Conservation (phyloP, 2,329 filamentous ascomycete genomes). For the Coniochaeta ligniaria region DNA sequence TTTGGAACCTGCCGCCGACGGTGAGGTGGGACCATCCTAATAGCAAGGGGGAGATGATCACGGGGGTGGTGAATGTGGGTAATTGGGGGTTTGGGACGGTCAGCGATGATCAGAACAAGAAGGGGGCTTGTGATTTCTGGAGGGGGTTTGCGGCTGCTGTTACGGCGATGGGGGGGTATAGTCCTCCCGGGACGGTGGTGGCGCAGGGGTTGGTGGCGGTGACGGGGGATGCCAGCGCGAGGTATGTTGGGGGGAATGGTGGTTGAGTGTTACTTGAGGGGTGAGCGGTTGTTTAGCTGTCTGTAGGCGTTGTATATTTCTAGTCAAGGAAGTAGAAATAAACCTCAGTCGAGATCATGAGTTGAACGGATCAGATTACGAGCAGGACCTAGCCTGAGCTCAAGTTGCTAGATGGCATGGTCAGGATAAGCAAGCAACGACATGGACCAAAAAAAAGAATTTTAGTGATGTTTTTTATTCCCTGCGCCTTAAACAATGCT, state of each 20-base stretch:
- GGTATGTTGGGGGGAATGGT: conserved; percentile 10
- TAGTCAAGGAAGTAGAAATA: too few relatives aligned
- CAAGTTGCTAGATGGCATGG: too few relatives aligned
- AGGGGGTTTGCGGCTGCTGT: conserved; percentile 17
- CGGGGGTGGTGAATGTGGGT: conserved; percentile 24
- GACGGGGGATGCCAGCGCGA: conserved; percentile 7
- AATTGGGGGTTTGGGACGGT: conserved; percentile 22
- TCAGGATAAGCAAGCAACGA: too few relatives aligned
- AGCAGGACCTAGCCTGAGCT: too few relatives aligned
- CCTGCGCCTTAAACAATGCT: not conserved
- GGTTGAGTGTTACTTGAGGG: not conserved
- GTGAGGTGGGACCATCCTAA: conserved; percentile 24
- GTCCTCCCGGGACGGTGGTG: conserved; percentile 16
- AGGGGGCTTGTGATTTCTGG: conserved; percentile 26
- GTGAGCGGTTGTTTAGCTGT: not conserved
- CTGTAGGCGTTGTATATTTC: too few relatives aligned
- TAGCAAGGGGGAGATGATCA: conserved; percentile 16
- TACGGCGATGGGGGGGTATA: conserved; percentile 23
- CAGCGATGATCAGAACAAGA: conserved; percentile 19
- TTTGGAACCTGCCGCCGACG: conserved; percentile 24
- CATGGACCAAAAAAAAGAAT: not conserved
- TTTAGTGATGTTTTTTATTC: not conserved
- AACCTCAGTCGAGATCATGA: too few relatives aligned
- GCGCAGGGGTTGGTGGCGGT: conserved; percentile 8
- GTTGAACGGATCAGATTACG: too few relatives aligned